Evolutionary conservation across 176 grass and related monocot genomes (phyloP), one percentile per base, ranked within the genome.

Genomic region (Avena insularis): DNA sequence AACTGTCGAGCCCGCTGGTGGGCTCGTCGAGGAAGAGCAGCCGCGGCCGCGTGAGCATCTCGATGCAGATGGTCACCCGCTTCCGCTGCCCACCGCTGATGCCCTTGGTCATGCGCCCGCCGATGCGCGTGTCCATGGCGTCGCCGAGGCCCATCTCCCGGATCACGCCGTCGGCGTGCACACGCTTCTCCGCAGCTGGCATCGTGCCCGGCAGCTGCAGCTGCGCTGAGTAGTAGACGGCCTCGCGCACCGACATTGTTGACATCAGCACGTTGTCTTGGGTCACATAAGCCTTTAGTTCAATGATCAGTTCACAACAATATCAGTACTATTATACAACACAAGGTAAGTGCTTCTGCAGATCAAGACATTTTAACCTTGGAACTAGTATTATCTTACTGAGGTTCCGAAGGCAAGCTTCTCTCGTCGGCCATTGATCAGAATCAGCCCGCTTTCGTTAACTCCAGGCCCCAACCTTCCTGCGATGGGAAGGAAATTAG

Each of bases 11-110:
- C 38, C 96, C 96, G 50, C 96, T 98, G 35, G 96, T 98, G 71
- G 96, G 96, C 89, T 98, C 96, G 58, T 98, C 96, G 17, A 98
- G 94, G 93, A 98, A 98, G 86, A 98, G 96, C 25, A 93, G 86
- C 14, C 84, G 63, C 2, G 92, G 92, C 14, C 79, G 74, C 19
- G 86, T 89, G 12, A 93, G 79, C 59, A 93, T 93, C 89, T 93
- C 89, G n/a, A 93, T 45, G 78, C 89, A 90, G 68, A 93, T 93
- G 88, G 72, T 91, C 15, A 93, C 9, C 20, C 92, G 79, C 80
- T 90, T 93, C 69, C 75, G 49, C 16, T 93, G 92, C 36, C 86
- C 92, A 9, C 91, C 82, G 25, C 92, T 93, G 40, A 91, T 93
- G 66, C 89, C 92, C 78, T 91, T 93, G 60, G 53, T 35, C 55